A percentile compares a stretch with the other conserved stretches of the same genome.
Conservation (phyloP, 495 filamentous ascomycete genomes). For the Haplographium delicatum region DNA sequence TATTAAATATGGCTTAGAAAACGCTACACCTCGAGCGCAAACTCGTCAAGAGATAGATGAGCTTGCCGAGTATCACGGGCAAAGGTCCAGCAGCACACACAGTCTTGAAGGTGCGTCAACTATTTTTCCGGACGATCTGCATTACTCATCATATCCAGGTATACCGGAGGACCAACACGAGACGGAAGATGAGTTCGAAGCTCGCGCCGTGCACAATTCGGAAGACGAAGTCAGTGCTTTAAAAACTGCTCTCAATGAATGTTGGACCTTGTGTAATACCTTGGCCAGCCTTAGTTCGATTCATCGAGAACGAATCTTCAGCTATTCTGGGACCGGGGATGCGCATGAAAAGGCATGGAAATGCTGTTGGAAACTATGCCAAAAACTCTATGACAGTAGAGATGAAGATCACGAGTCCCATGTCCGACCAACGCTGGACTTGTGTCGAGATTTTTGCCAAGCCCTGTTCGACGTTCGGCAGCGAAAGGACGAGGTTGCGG, state of each 20-base stretch:
- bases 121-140: neutral
- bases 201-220: constrained; percentile 36
- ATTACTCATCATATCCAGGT: constrained; percentile 32
- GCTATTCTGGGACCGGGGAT: constrained; percentile 60
- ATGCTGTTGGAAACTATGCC: constrained; percentile 86
- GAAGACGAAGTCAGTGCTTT: constrained; percentile 67
- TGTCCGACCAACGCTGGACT: constrained; percentile 70
- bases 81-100: constrained; percentile 43
- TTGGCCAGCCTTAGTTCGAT: constrained; percentile 78
- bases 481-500: constrained; percentile 66
- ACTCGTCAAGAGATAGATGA: constrained; percentile 67
- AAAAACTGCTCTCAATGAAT: constrained; percentile 76
- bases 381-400: constrained; percentile 75
- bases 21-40: constrained; percentile 76
- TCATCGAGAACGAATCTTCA: constrained; percentile 74
- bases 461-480: constrained; percentile 78
- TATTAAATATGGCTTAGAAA: constrained; percentile 57
- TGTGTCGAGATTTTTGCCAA: constrained; percentile 90
- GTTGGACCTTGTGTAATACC: constrained; percentile 92
- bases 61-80: constrained; percentile 33
- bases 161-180: constrained; percentile 41
- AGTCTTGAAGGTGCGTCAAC: constrained; percentile 65
- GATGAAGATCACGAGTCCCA: constrained; percentile 68
- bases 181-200: constrained; percentile 32
- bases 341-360: constrained; percentile 83